Base-by-base conservation (phyloP, 2,329 filamentous ascomycete genomes). In the Pseudofabraea citricarpa region DNA sequence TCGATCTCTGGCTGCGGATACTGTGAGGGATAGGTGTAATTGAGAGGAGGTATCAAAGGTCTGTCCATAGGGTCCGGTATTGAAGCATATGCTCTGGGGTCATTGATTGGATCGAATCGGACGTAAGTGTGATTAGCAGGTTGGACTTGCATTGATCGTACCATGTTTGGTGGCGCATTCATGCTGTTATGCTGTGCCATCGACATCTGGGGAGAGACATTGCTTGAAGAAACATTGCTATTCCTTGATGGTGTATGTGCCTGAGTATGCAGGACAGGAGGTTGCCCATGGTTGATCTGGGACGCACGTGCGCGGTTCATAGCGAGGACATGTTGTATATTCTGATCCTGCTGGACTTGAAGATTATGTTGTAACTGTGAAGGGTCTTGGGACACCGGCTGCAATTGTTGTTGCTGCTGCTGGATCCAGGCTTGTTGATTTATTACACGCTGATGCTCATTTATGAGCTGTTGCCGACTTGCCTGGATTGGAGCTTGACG, bases 1-100 rank as follows among this genome's bases (percentile, higher is more conserved):
- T 66, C 68, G 6, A 65, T 56, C 19, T 62, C 58, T 16, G 75
- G 70, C 45, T 72, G 64, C 4, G 73, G 68, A 19, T 64, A 61
- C 23, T 66, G 66, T 45, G 66, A 62, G 3, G 64, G 48, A 19
- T 62, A 64, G 26, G 44, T 37, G 15, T 49, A 51, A 7, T 61
- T 61, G 1, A 52, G 46, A 15, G 53, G 61, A 35, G 70, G 71
- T 23, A 74, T 56, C 6, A 68, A 50, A 18, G 41, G 43, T 31
- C 50, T 48, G 36, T 51, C 37, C 12, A 55, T 43, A 16, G 42
- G 42, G 22, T 44, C 16, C 6, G 29, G 29, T 18, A 22, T 37
- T 10, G 21, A 10, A 22, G 35, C 19, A 22, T 22, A n/a, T 37
- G n/a, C n/a, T n/a, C n/a, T n/a, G 3, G 29, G 6, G 9, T 12